Percentiles rank a stretch among this genome's conserved stretches.
phyloP scores from a whole-genome alignment of 2,329 filamentous ascomycete genomes.

The Tolypocladium cylindrosporum region DNA sequence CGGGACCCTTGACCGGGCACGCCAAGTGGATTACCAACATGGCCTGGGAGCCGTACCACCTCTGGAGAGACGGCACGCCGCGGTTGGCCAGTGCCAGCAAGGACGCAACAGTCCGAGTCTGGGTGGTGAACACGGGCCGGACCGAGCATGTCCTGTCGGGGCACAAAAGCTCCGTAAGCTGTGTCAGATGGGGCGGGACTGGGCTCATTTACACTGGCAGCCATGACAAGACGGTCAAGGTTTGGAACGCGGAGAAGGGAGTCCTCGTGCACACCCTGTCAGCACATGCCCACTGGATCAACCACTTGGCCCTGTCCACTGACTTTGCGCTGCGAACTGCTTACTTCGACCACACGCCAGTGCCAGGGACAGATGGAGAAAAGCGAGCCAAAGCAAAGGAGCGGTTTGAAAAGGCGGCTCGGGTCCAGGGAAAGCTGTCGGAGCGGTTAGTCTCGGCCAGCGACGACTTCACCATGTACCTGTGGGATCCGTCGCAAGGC shows the following conservation, averaged over 20 bases:
- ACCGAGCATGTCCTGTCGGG: conserved; percentile 78
- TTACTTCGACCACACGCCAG: conserved; percentile 71
- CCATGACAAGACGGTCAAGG: conserved; percentile 85
- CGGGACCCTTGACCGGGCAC: conserved; percentile 64
- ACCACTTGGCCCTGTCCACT: conserved; percentile 86
- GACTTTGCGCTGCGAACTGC: conserved; percentile 81
- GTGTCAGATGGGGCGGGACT: conserved; percentile 89
- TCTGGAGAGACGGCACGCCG: conserved; percentile 63
- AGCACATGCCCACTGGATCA: conserved; percentile 88
- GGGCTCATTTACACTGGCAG: conserved; percentile 75
- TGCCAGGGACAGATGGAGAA: conserved; percentile 59
- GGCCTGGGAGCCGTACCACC: conserved; percentile 88
- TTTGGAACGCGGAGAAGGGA: conserved; percentile 77
- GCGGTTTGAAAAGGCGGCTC: conserved; percentile 78
- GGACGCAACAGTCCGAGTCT: conserved; percentile 79
- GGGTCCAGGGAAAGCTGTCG: conserved; percentile 61
- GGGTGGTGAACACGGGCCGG: conserved; percentile 68
- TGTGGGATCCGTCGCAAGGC: conserved; percentile 75
- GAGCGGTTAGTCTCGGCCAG: conserved; percentile 85
- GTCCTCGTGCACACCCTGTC: conserved; percentile 70
- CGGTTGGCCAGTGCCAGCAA: conserved; percentile 81
- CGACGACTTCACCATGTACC: conserved; percentile 92
- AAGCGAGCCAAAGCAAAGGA: conserved; percentile 67
- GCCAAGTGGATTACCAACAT: conserved; percentile 81
- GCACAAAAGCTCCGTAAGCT: conserved; percentile 82